Percentiles rank a stretch among this genome's conserved stretches.
Evolutionary conservation across 495 filamentous ascomycete genomes (phyloP).

Genomic region (Lichina pygmaea): DNA sequence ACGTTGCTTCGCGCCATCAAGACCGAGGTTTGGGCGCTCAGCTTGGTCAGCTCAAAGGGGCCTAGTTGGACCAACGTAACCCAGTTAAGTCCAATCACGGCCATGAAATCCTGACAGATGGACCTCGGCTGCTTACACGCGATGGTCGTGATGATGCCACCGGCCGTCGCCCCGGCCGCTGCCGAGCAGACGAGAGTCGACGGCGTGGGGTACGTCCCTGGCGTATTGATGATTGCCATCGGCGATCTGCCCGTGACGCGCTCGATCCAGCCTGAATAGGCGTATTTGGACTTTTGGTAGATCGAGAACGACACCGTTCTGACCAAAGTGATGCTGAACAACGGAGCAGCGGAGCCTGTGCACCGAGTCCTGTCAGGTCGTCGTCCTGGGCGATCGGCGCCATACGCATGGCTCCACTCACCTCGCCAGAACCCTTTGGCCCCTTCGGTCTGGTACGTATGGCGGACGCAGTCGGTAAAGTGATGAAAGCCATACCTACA

Average conservation of each 20-base stretch:
- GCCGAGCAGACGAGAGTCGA: constrained; percentile 49
- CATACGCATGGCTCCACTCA: constrained; percentile 9
- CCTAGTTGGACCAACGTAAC: constrained; percentile 17
- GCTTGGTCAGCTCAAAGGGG: constrained; percentile 83
- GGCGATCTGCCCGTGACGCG: constrained; percentile 39
- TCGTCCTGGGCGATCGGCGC: not conserved
- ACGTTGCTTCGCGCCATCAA: constrained; percentile 44
- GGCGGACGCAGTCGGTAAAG: constrained; percentile 37
- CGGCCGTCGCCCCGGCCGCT: constrained; percentile 50
- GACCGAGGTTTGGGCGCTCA: constrained; percentile 75
- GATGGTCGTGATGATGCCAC: constrained; percentile 54
- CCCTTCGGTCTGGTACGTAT: constrained; percentile 48
- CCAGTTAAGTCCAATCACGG: too few relatives aligned
- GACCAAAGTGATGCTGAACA: constrained; percentile 70
- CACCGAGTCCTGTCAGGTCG: not conserved
- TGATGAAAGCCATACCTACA: constrained; percentile 40
- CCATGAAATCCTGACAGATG: not conserved
- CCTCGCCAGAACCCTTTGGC: constrained; percentile 55
- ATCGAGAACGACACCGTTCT: constrained; percentile 83
- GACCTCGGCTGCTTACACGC: constrained; percentile 35
- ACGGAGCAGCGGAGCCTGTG: constrained; percentile 48
- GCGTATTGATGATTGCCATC: constrained; percentile 38
- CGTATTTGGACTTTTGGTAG: constrained; percentile 63
- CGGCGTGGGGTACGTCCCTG: constrained; percentile 39
- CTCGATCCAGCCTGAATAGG: constrained; percentile 36